Percentiles rank a stretch among this genome's conserved stretches.
phyloP scores from a whole-genome alignment of 768 basidiomycete genomes.

The Lentinula boryana region DNA sequence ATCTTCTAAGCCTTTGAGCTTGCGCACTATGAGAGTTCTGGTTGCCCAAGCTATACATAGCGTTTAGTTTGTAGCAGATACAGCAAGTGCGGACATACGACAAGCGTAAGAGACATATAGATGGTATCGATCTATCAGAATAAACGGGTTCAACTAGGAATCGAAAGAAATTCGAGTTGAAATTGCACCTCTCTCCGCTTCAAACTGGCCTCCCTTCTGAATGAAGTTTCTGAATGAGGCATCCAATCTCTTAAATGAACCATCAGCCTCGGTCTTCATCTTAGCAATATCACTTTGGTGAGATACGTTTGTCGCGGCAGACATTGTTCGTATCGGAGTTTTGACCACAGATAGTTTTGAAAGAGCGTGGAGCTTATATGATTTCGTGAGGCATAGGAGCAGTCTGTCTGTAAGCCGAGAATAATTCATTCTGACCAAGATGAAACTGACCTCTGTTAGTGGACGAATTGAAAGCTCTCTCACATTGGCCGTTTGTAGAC shows the following conservation, averaged over 20 bases:
- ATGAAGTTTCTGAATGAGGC: constrained; percentile 53
- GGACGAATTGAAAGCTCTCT: not conserved
- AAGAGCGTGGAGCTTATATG: not conserved
- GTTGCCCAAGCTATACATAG: constrained; percentile 79
- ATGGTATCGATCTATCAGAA: constrained; percentile 70
- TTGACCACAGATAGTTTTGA: not conserved
- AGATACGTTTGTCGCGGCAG: constrained; percentile 20
- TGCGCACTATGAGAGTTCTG: constrained; percentile 79
- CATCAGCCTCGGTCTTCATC: constrained; percentile 40
- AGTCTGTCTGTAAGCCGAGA: not conserved
- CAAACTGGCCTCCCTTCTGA: constrained; percentile 51
- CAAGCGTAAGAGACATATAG: constrained; percentile 88
- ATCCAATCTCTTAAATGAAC: constrained; percentile 47
- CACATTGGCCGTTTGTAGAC: not conserved
- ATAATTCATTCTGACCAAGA: not conserved
- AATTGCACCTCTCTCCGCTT: constrained; percentile 68
- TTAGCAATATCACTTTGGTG: constrained; percentile 46
- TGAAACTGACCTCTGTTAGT: too few species aligned
- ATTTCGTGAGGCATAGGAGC: not conserved
- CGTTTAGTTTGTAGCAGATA: not conserved
- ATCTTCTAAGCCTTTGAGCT: constrained; percentile 88
- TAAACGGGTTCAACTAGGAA: not conserved
- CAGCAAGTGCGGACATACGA: constrained; percentile 40
- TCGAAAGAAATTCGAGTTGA: too few species aligned
- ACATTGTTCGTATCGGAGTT: not conserved